Base-by-base conservation (phyloP, 1,284 basidiomycete genomes). In the Boletus albobrunnescens region DNA sequence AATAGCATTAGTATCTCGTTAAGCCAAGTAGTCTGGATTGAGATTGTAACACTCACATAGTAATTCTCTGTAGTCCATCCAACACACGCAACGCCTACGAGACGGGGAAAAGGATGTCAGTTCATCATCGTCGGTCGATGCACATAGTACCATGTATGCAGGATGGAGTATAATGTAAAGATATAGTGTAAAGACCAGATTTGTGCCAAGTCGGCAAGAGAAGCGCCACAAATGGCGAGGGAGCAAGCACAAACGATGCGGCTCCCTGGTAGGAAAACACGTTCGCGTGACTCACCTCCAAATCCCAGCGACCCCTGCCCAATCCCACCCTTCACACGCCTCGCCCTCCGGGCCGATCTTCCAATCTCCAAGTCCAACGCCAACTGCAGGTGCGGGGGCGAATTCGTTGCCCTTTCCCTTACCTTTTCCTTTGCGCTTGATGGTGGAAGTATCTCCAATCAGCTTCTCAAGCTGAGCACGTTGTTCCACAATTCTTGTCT, bases 21-120 rank as follows among this genome's bases (percentile, higher is more conserved):
- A 20, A 19, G 27, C 17, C n/a, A 7, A 3, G 16, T 9, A 4
- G 10, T 27, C n/a, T 7, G 33, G 8, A 19, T 27, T 27, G 10
- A 28, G 12, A 8, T 31, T 31, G 31, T 7, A 9, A 20, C 3
- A 61, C 77, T 58, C 53, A 80, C 78, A 59, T 5, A 79, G 56
- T 3, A 81, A 55, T 49, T 79, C 75, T 19, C 70, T 68, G 55
- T 82, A 82, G 52, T 77, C 77, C 56, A 81, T 64, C 79, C 79
- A 81, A 45, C 73, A 80, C 10, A 80, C 72, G 32, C 73, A 74
- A 12, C 79, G 73, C 49, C 78, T 81, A 49, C 7, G 37, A 41
- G 23, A 5, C 40, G 22, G 37, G 10, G 27, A 11, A 31, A 5
- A 22, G 6, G 22, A 22, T 27, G 33, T 59, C 24, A 61, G 57